Base-by-base conservation (phyloP, 805 yeast species). In the Candida vartiovaarae region DNA sequence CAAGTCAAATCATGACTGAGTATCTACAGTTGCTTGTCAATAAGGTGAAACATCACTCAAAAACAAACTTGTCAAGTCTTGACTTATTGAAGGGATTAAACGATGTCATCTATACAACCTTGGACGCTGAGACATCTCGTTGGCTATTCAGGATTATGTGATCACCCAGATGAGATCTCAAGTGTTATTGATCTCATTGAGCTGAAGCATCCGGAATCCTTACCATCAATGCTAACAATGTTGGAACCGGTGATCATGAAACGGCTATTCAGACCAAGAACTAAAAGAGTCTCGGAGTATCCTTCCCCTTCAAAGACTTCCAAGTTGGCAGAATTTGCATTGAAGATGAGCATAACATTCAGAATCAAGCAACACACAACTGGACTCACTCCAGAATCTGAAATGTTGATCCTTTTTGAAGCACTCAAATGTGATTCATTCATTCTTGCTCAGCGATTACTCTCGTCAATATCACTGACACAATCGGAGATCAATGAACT, bases 171-270 rank as follows among this genome's bases (percentile, higher is more conserved):
- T 15, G 53, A 49, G 34, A 32, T 49, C 10, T 30, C 41, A 7
- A 42, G 48, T 24, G 29, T 49, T 5, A 9, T 49, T 20, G 53
- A 49, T 26, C 32, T 49, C 11, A 10, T 44, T 24, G 50, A 46
- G 29, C 23, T 11, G 42, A 44, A 38, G 32, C 34, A 26, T 34
- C 7, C 30, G 6, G n/a, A 38, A 8, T 7, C n/a, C 28, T 36
- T 32, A 35, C 8, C 29, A 10, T 7, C 23, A 5, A 35, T 24
- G 30, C 15, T 35, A n/a, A 31, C 31, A 26, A 30, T 32, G 32
- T 24, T 41, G 27, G 39, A 36, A n/a, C 28, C n/a, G 2, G 24
- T 2, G 3, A 24, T 41, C 15, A 11, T n/a, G 7, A n/a, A n/a
- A 3, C 23, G 25, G 10, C 24, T 41, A 11, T 41, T 36, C 26